Conservation (phyloP, 805 yeast species). For the Pichia pseudocactophila region DNA sequence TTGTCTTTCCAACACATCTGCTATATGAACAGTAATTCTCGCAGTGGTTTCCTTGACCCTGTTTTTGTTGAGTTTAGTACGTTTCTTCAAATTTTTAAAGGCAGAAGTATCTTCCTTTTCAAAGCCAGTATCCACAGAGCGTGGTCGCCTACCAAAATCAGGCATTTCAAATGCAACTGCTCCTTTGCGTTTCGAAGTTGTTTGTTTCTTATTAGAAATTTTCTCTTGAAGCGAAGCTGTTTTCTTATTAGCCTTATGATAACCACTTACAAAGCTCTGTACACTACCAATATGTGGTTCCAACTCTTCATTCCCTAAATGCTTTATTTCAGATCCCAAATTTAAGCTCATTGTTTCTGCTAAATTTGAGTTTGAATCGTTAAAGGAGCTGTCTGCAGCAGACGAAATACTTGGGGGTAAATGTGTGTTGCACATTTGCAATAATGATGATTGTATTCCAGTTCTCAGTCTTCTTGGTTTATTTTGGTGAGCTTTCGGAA, state of each 20-base stretch:
- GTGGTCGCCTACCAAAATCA: conserved; percentile 9
- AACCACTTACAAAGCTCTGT: neutral
- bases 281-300: too few species aligned
- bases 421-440: conserved; percentile 51
- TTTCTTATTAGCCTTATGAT: conserved; percentile 3
- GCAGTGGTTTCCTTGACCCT: conserved; percentile 39
- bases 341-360: too few species aligned
- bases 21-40: conserved; percentile 86
- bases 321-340: too few species aligned
- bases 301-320: too few species aligned
- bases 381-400: conserved; percentile 1
- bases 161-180: conserved; percentile 9
- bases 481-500: conserved; percentile 36
- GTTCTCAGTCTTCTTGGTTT: conserved; percentile 60
- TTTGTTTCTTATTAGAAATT: neutral
- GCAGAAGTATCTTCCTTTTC: conserved; percentile 8
- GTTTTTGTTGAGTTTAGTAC: conserved; percentile 21
- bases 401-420: conserved; percentile 21
- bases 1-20: conserved; percentile 80
- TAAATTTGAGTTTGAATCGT: neutral
- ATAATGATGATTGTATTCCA: conserved; percentile 75
- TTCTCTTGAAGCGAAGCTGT: conserved; percentile 4
- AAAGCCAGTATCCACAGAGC: neutral
- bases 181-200: neutral
- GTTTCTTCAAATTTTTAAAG: conserved; percentile 17